Percentiles rank a stretch among this genome's conserved stretches.
Conservation (phyloP, 2,329 filamentous ascomycete species). For the Epichloe uncinata region DNA sequence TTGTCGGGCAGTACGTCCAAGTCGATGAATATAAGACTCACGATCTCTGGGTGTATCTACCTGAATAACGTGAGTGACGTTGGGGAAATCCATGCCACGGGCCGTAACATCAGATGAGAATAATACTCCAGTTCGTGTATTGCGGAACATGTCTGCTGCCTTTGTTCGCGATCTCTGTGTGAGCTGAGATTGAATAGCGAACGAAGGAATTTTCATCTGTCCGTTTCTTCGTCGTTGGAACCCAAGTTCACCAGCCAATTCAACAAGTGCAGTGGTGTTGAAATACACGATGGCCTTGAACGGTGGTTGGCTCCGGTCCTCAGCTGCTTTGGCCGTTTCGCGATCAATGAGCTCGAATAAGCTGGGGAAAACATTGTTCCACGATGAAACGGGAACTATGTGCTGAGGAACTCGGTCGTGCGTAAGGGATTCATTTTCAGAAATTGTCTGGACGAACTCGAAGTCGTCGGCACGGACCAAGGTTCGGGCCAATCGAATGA, state of each 20-base stretch:
- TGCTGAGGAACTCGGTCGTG: constrained; percentile 77
- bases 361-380: constrained; percentile 64
- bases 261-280: constrained; percentile 62
- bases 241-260: constrained; percentile 44
- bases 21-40: constrained; percentile 64
- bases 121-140: constrained; percentile 46
- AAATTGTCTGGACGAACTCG: constrained; percentile 82
- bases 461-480: constrained; percentile 71
- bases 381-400: constrained; percentile 50
- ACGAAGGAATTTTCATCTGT: constrained; percentile 21
- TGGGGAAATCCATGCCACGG: constrained; percentile 71
- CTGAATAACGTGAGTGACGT: constrained; percentile 70
- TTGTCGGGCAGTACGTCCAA: constrained; percentile 65
- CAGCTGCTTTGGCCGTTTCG: constrained; percentile 33
- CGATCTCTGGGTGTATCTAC: constrained; percentile 49
- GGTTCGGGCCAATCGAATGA: constrained; percentile 62
- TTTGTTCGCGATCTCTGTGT: constrained; percentile 55
- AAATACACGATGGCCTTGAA: constrained; percentile 98
- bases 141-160: constrained; percentile 60
- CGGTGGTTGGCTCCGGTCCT: constrained; percentile 33
- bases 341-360: constrained; percentile 62
- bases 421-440: constrained; percentile 67
- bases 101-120: constrained; percentile 72
- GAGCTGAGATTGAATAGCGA: constrained; percentile 69
- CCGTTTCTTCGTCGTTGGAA: constrained; percentile 27